Conservation (phyloP, 768 basidiomycete genomes). For the Botryobasidium botryosum region DNA sequence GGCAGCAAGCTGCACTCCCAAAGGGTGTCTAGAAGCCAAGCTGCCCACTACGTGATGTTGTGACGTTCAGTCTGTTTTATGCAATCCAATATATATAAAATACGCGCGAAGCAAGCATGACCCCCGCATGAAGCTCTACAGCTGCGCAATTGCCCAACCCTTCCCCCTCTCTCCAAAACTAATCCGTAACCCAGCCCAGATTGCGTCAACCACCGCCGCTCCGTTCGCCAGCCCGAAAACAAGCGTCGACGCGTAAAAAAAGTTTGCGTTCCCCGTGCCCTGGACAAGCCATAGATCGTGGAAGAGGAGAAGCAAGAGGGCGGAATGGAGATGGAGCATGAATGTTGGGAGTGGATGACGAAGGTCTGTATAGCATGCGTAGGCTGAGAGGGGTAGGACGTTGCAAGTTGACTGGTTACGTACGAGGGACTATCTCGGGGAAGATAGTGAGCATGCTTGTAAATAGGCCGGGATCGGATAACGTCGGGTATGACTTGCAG, state of each 20-base stretch:
- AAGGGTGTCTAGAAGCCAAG: too few relatives aligned
- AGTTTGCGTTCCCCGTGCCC: conserved; percentile 93
- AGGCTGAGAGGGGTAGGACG: not conserved
- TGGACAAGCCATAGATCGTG: conserved; percentile 81
- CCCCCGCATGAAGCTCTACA: too few relatives aligned
- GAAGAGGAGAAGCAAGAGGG: conserved; percentile 77
- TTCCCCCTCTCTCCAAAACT: conserved; percentile 43
- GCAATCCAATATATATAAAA: too few relatives aligned
- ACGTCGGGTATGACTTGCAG: conserved; percentile 85
- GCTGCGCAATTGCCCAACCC: conserved; percentile 38
- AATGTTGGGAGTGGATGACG: conserved; percentile 71
- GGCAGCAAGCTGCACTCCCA: too few relatives aligned
- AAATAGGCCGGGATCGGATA: conserved; percentile 81
- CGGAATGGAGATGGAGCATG: conserved; percentile 68
- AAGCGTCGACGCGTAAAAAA: conserved; percentile 90
- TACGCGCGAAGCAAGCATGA: too few relatives aligned
- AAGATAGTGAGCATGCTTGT: conserved; percentile 65
- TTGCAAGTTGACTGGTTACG: conserved; percentile 20
- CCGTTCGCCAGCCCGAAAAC: conserved; percentile 85
- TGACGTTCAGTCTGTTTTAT: too few relatives aligned
- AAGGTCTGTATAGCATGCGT: conserved; percentile 38
- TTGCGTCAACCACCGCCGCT: conserved; percentile 61
- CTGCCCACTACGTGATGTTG: too few relatives aligned
- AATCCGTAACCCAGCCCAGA: conserved; percentile 68
- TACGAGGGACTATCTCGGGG: conserved; percentile 71